phyloP scores from a whole-genome alignment of 768 basidiomycete genomes.

The Mycena galopus region DNA sequence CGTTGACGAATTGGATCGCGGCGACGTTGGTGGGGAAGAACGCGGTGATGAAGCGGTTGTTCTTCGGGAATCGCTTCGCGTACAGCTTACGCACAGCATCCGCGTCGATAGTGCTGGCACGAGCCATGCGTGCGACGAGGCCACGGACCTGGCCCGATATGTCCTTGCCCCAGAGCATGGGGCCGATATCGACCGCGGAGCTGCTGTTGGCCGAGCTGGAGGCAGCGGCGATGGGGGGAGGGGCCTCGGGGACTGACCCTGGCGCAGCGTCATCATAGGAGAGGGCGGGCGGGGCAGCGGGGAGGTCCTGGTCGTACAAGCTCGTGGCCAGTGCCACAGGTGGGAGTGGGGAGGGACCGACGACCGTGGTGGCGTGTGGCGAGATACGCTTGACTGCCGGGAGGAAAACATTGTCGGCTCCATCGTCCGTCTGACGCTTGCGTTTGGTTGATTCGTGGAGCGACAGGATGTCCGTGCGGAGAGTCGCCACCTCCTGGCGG shows the following conservation, averaged over 20 bases:
- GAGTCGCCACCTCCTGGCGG: no score
- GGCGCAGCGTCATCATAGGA: background rate
- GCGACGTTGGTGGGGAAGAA: constrained; percentile 21
- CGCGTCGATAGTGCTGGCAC: constrained; percentile 6
- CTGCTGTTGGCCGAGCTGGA: background rate
- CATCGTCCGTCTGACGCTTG: no score
- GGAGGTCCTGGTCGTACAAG: background rate
- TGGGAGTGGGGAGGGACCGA: no score
- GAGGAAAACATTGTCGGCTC: no score
- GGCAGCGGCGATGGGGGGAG: background rate
- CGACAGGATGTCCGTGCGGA: no score
- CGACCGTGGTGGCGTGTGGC: no score
- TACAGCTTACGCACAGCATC: background rate
- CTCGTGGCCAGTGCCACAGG: no score
- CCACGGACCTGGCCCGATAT: constrained; percentile 10
- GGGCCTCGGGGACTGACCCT: background rate
- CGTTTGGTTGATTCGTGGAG: no score
- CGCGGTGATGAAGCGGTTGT: constrained; percentile 10
- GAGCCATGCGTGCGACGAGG: constrained; percentile 7
- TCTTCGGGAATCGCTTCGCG: constrained; percentile 11
- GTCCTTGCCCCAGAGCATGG: background rate
- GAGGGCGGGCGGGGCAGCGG: background rate
- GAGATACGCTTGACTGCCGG: no score
- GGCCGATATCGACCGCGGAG: constrained; percentile 14
- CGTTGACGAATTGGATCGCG: constrained; percentile 16